phyloP scores from a whole-genome alignment of 208 protist genomes.

The Wallacemonas sp. region DNA sequence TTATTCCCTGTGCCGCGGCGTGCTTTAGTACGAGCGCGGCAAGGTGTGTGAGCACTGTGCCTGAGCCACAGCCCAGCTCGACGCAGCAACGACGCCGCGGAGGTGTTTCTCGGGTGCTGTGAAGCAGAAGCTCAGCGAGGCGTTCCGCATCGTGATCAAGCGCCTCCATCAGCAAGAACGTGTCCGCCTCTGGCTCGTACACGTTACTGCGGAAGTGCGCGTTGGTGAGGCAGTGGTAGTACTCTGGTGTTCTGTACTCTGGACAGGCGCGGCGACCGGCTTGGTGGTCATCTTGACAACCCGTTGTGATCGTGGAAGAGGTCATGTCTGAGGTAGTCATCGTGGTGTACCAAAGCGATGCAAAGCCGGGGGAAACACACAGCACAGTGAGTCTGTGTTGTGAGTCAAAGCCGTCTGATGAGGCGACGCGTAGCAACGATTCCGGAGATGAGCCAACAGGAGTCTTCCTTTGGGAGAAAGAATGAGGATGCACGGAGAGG shows the following conservation, averaged over 20 bases:
- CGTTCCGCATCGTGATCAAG: conserved; percentile 54
- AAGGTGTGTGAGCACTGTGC: conserved; percentile 81
- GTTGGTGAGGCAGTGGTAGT: conserved; percentile 83
- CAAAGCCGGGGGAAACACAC: too few species aligned
- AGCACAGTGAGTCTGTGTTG: too few species aligned
- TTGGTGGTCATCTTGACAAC: neutral
- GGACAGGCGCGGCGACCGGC: too few species aligned
- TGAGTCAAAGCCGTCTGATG: too few species aligned
- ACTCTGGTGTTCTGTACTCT: conserved; percentile 81
- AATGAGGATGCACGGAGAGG: neutral
- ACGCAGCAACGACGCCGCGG: conserved; percentile 44
- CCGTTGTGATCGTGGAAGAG: neutral
- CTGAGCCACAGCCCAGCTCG: conserved; percentile 84
- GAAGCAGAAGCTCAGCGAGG: conserved; percentile 30
- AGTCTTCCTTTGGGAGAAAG: neutral
- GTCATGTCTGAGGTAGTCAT: too few species aligned
- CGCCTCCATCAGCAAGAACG: conserved; percentile 83
- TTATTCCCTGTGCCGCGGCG: too few species aligned
- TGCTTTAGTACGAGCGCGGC: conserved; percentile 26
- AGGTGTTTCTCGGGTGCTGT: neutral
- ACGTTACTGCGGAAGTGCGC: conserved; percentile 62
- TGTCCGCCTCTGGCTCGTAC: conserved; percentile 91
- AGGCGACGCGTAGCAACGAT: too few species aligned
- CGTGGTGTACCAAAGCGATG: too few species aligned
- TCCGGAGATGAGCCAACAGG: too few species aligned